Base-by-base conservation (phyloP, 75 land plant genomes). In the Cupressus sempervirens region DNA sequence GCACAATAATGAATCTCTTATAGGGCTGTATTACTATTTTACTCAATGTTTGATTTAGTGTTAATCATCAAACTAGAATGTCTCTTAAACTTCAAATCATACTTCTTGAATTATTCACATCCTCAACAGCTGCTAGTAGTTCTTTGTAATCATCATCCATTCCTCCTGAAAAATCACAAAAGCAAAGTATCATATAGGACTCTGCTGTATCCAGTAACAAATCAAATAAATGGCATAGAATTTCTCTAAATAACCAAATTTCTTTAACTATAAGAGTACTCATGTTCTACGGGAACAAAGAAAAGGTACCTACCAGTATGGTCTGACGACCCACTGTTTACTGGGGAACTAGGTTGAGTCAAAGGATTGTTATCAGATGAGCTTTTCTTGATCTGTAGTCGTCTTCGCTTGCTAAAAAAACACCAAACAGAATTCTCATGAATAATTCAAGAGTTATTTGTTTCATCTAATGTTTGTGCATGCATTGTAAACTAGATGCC, bases 71-170 rank as follows among this genome's bases (percentile, higher is more conserved):
- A 34, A 40, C 7, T 48, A 58, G 67, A 70, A 81, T 58, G 0
- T 43, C 38, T 76, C 38, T 76, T 20, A 76, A 41, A 43, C 30
- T 79, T 79, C 29, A 79, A 84, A 13, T 50, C 94, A 75, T 88
- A 97, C 99, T 90, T 87, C 95, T 89, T 62, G 89, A 76, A 85
- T 89, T 88, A 14, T 88, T 72, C 84, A 92, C 93, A 88, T 87
- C 90, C 36, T 91, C 90, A 86, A 91, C 90, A 41, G 99, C 97
- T 84, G 91, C 91, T 34, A 91, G 30, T 35, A 97, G 86, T 88
- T 94, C 95, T 87, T 93, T 92, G 79, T 86, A 93, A 50, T 94
- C 95, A 90, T 93, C 92, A 83, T 91, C 95, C 62, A 93, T 87
- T 82, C 92, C 95, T 50, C 93, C 95, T 94, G 86, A 40, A 68